Evolutionary conservation across 2,329 filamentous ascomycete genomes (phyloP).

Genomic region (Ascosphaera aggregata): DNA sequence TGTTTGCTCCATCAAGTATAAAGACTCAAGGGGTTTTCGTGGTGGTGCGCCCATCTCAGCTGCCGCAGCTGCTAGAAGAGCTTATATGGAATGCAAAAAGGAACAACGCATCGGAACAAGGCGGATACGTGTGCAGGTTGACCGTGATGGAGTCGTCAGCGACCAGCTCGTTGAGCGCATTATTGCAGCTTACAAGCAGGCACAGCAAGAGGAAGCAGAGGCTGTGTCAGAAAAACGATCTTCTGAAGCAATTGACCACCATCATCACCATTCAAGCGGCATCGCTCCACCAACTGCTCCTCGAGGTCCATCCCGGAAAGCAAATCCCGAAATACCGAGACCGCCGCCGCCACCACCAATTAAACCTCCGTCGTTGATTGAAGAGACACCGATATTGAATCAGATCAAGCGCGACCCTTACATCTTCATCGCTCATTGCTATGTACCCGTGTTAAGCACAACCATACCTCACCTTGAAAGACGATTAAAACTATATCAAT

Average conservation of each 20-base stretch:
- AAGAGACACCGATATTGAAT: constrained; percentile 40
- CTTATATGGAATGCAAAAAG: constrained; percentile 48
- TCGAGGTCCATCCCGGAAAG: constrained; percentile 50
- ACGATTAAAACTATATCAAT: constrained; percentile 58
- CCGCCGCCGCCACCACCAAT: constrained; percentile 10
- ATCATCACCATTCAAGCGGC: constrained; percentile 7
- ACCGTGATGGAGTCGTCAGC: constrained; percentile 70
- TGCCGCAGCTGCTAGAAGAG: constrained; percentile 57
- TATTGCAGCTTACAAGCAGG: constrained; percentile 38
- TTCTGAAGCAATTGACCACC: not conserved
- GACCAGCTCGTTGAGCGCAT: constrained; percentile 52
- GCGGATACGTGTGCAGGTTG: constrained; percentile 60
- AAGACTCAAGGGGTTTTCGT: constrained; percentile 35
- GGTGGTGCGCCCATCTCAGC: constrained; percentile 32
- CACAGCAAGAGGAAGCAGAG: constrained; percentile 10
- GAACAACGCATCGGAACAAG: constrained; percentile 59
- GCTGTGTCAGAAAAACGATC: not conserved
- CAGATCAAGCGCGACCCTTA: constrained; percentile 63
- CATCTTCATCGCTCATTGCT: constrained; percentile 67
- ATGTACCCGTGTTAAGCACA: constrained; percentile 64
- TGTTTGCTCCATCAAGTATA: constrained; percentile 77
- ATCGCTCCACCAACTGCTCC: constrained; percentile 60
- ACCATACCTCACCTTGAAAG: constrained; percentile 83
- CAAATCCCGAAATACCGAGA: constrained; percentile 7
- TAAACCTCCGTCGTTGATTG: constrained; percentile 29